These are phyloP conservation scores for Colletotrichum siamense DNA, from an alignment of 2,329 filamentous ascomycete genomes.

Conservation along the genomic window DNA sequence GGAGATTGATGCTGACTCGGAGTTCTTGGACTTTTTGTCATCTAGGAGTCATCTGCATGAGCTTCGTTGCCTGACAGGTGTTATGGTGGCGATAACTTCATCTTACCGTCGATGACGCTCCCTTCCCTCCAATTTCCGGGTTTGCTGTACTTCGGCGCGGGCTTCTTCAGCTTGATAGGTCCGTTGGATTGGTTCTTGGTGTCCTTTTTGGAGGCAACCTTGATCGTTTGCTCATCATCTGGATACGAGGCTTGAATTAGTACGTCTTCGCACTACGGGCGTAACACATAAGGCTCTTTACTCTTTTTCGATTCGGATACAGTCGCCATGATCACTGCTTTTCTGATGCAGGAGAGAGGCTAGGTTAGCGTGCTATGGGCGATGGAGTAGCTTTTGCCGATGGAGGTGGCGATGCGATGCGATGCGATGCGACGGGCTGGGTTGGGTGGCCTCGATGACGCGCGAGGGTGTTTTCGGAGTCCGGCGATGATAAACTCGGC, in stretches of 20 bases:
- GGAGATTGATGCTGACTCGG: slow-evolving; percentile 40
- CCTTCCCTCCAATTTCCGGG: slow-evolving; percentile 76
- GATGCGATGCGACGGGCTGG: background rate
- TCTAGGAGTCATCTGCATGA: slow-evolving; percentile 36
- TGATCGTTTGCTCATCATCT: slow-evolving; percentile 66
- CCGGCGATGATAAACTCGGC: background rate
- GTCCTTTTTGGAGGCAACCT: slow-evolving; percentile 65
- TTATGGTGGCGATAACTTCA: background rate
- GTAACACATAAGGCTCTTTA: background rate
- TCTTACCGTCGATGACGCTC: slow-evolving; percentile 65
- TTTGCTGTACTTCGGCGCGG: slow-evolving; percentile 66
- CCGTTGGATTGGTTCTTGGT: slow-evolving; percentile 49
- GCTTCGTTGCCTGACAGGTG: background rate
- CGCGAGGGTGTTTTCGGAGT: background rate
- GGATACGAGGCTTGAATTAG: slow-evolving; percentile 2
- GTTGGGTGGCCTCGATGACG: background rate
- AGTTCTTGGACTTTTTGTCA: slow-evolving; percentile 59
- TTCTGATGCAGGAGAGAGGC: background rate
- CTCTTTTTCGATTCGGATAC: slow-evolving; percentile 21
- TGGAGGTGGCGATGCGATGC: background rate
- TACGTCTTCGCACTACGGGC: background rate
- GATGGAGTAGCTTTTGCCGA: background rate
- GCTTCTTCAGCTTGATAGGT: slow-evolving; percentile 67
- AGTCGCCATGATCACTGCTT: slow-evolving; percentile 10
- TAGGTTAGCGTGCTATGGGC: background rate